These are phyloP conservation scores for Protomyces lactucae-debilis DNA, from an alignment of 1,139 yeast species.

Conservation along the genomic window DNA sequence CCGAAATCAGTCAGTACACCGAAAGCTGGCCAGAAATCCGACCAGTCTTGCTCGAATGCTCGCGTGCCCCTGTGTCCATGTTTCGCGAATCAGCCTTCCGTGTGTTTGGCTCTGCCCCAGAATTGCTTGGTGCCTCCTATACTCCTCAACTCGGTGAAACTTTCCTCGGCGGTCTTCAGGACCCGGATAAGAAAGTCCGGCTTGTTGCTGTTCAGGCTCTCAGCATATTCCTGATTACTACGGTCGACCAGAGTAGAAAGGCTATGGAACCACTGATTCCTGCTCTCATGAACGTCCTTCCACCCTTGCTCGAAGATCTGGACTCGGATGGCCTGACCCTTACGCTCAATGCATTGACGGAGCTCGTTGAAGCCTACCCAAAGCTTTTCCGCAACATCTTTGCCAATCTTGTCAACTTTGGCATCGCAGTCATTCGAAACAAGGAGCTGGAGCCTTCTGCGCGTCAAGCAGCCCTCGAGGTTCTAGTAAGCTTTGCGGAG, in stretches of 20 bases:
- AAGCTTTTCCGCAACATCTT: slow-evolving; percentile 90
- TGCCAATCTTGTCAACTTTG: slow-evolving; percentile 75
- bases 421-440: slow-evolving; percentile 74
- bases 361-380: slow-evolving; percentile 88
- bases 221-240: slow-evolving; percentile 76
- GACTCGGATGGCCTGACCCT: slow-evolving; percentile 77
- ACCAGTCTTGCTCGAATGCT: slow-evolving; percentile 30
- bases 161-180: slow-evolving; percentile 75
- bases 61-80: slow-evolving; percentile 53
- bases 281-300: slow-evolving; percentile 74
- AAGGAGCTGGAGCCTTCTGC: slow-evolving; percentile 72
- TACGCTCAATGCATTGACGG: slow-evolving; percentile 84
- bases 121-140: slow-evolving; percentile 58
- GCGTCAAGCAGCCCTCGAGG: slow-evolving; percentile 80
- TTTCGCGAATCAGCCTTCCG: slow-evolving; percentile 89
- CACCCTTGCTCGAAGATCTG: slow-evolving; percentile 71
- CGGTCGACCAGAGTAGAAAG: slow-evolving; percentile 76
- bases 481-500: slow-evolving; percentile 84
- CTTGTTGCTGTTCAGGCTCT: slow-evolving; percentile 90
- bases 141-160: slow-evolving; percentile 59
- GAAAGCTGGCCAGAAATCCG: slow-evolving; percentile 35
- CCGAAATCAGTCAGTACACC: slow-evolving; percentile 62
- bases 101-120: slow-evolving; percentile 79
- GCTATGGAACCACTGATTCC: slow-evolving; percentile 74
- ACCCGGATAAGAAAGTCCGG: slow-evolving; percentile 72